Percentiles rank a stretch among this genome's conserved stretches.
These are phyloP conservation scores for Aspergillus japonicus DNA, from an alignment of 2,329 filamentous ascomycete genomes.

Conservation along the genomic window DNA sequence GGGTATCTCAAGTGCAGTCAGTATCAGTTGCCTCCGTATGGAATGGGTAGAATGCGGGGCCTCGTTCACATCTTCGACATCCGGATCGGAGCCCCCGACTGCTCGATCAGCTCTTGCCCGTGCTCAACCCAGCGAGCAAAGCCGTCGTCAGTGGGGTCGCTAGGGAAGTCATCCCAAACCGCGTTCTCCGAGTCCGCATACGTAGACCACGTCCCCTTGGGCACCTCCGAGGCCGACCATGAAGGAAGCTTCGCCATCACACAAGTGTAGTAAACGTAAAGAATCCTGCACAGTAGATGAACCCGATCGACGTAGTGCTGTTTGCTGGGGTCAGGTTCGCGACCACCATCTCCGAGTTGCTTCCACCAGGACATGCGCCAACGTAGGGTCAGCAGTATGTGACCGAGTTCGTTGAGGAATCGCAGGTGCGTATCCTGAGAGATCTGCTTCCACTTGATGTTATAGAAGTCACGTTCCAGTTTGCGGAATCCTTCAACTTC, in stretches of 20 bases:
- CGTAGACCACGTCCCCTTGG: constrained; percentile 42
- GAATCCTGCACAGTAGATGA: constrained; percentile 42
- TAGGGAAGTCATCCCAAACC: constrained; percentile 46
- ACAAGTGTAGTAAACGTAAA: constrained; percentile 49
- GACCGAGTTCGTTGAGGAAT: constrained; percentile 41
- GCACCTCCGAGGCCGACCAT: constrained; percentile 37
- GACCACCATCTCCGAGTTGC: constrained; percentile 40
- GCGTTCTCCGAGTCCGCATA: constrained; percentile 43
- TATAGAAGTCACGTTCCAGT: constrained; percentile 46
- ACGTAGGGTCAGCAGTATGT: constrained; percentile 44
- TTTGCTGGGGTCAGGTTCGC: constrained; percentile 35
- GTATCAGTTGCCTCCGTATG: constrained; percentile 20
- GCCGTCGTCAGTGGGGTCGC: constrained; percentile 38
- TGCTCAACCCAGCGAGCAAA: constrained; percentile 43
- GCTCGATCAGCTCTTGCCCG: constrained; percentile 40
- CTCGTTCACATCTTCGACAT: constrained; percentile 26
- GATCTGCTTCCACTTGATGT: constrained; percentile 47
- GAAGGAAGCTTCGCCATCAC: constrained; percentile 44
- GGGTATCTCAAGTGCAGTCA: constrained; percentile 38
- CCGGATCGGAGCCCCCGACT: constrained; percentile 38
- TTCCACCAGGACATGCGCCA: constrained; percentile 50
- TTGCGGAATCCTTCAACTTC: constrained; percentile 48
- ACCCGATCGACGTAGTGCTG: constrained; percentile 43
- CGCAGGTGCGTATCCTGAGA: constrained; percentile 43
- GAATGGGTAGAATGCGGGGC: neutral